Conservation (phyloP, 129 eudicot genomes). For the Centaurea solstitialis region DNA sequence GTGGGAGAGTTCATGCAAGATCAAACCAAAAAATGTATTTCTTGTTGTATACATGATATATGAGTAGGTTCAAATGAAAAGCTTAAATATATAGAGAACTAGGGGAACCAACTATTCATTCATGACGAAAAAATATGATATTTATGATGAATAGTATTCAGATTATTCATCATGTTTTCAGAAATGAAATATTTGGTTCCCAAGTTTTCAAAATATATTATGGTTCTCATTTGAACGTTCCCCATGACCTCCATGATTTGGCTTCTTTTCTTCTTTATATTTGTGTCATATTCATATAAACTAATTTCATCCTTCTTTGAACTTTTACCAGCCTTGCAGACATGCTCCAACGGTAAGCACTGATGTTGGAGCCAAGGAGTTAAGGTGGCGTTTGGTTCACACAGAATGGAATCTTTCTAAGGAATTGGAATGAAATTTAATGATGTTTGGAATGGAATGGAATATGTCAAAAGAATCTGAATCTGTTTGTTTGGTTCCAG, state of each 20-base stretch:
- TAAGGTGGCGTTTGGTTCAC: neutral
- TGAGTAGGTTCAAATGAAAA: neutral
- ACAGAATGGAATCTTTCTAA: no score
- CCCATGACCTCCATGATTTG: neutral
- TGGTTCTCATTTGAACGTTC: neutral
- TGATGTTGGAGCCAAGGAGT: conserved; percentile 13
- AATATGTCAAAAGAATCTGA: no score
- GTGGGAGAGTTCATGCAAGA: conserved; percentile 94
- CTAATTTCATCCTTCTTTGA: neutral
- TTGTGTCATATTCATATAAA: conserved; percentile 14
- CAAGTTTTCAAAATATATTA: neutral
- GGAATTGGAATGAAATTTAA: no score
- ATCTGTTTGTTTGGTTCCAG: no score
- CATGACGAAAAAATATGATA: neutral
- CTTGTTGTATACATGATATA: neutral
- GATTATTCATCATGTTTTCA: neutral
- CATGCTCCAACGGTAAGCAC: conserved; percentile 95
- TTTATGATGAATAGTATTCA: neutral
- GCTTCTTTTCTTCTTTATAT: neutral
- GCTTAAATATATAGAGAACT: neutral
- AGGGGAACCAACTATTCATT: neutral
- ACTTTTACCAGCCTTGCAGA: conserved; percentile 82
- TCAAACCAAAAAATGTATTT: conserved; percentile 56
- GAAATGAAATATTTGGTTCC: neutral
- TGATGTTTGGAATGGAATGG: no score